Evolutionary conservation across 2,329 filamentous ascomycete genomes (phyloP).

Genomic region (Fusarium sp.): DNA sequence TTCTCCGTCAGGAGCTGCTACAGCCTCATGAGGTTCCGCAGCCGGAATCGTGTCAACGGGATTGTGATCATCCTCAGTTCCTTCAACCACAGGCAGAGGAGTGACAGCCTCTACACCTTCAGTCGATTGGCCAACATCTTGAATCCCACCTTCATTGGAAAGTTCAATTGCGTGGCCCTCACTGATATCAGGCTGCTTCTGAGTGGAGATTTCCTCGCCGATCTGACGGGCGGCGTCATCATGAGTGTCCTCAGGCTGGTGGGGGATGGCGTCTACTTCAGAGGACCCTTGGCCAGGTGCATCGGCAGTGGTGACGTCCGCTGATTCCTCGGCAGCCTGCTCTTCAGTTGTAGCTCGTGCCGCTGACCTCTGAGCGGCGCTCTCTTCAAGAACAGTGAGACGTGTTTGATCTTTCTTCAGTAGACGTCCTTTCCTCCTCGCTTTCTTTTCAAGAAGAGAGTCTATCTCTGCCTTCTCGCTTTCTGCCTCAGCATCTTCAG

Average conservation of each 20-base stretch:
- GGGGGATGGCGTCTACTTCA: not conserved
- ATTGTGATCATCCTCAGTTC: not conserved
- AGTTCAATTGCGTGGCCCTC: not conserved
- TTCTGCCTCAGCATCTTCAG: conserved; percentile 35
- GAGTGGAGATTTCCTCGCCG: not conserved
- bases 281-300: not conserved
- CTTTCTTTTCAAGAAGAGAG: conserved; percentile 56
- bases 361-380: conserved; percentile 37
- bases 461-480: conserved; percentile 49
- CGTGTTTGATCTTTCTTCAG: conserved; percentile 38
- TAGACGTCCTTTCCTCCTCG: conserved; percentile 35
- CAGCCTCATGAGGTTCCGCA: conserved; percentile 3
- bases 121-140: not conserved
- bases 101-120: not conserved
- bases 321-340: conserved; percentile 22
- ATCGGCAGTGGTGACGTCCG: conserved; percentile 4
- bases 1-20: conserved; percentile 29
- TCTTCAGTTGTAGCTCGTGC: conserved; percentile 45
- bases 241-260: not conserved
- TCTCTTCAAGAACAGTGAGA: conserved; percentile 33
- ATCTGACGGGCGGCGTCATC: not conserved
- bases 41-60: not conserved
- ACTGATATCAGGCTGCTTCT: not conserved
- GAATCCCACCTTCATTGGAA: not conserved
- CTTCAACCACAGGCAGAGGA: not conserved